Evolutionary conservation across 805 yeast genomes (phyloP), one percentile per base, ranked within the genome.

Genomic region (Lachancea mirantina): DNA sequence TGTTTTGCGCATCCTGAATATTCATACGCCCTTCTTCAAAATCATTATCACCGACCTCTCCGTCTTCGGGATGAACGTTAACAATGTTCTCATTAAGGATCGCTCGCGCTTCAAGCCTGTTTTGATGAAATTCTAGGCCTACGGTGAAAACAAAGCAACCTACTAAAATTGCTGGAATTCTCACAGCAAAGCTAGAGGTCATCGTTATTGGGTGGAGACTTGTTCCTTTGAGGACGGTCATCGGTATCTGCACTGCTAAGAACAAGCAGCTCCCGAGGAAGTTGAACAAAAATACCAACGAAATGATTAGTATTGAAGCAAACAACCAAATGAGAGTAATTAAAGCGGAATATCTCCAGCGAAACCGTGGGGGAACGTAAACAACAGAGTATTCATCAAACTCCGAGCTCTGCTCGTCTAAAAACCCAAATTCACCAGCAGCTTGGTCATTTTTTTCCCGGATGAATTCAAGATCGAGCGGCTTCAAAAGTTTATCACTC

Each of bases 281-380:
- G 23, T 33, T 33, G 28, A 27, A 33, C 9, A 28, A n/a, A 3
- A 33, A 16, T 11, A 10, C 47, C 39, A 20, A 52, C 49, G 57
- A 58, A 52, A 14, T 41, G 9, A 50, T 47, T 11, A 57, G 34
- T n/a, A 55, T 19, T 26, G 68, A 50, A 0, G 78, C 66, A 42
- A 64, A 67, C 1, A 64, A 36, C 73, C 75, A 72, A 5, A 71
- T 48, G 41, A 61, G 51, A 2, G 50, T 46, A 19, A 73, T 44
- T 19, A 65, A 41, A 0, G 38, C 17, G 14, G 70, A 61, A 21
- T 85, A 67, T 38, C 96, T 67, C 2, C 49, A 19, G 32, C 75
- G 68, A 55, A 89, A 84, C 30, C 68, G 45, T 2, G 95, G 94
- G 4, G 99, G 97, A 27, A 84, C 67, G 59, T 88, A 94, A 3